Evolutionary conservation across 1,284 basidiomycete species (phyloP), one percentile per base, ranked within the genome.

Genomic region (Malassezia equina): DNA sequence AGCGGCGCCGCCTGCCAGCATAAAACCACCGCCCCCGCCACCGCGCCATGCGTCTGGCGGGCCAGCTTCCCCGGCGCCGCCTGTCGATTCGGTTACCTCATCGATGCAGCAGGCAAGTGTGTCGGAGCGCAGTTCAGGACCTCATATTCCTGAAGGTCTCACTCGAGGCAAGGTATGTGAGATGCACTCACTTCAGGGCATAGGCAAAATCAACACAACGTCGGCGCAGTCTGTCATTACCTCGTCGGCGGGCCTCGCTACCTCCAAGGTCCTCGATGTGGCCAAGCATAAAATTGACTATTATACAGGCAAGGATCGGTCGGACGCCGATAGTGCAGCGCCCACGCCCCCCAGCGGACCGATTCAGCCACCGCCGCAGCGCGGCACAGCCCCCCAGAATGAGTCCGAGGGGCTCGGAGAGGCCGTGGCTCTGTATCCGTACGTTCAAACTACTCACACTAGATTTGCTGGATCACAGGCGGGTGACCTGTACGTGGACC

Each of bases 401-500:
- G 36, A n/a, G 36, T 5, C 36, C 11, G 11, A 19, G 11, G 36
- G 19, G n/a, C 44, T 48, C 29, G 47, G 44, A 4, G 47, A 48
- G 13, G 55, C 55, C 11, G 49, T 47, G 11, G 55, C 55, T 11
- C 45, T 57, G 7, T 57, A 57, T 31, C 42, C 43, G 55, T 57
- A 39, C 41, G 55, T 57, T n/a, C 5, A 8, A 23, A 3, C 8
- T 15, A 6, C 17, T 34, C 9, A 34, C 33, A 2, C 11, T 25
- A 57, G 50, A 7, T 57, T 57, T 27, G 5, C 17, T n/a, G 67
- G 60, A 4, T 36, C 58, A 7, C 64, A 70, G 27, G 17, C 61
- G 7, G 66, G 66, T 34, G 67, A 70, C 19, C 51, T 70, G 6
- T n/a, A 28, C 4, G 62, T 64, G 0, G 29, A 25, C 0, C 54